phyloP scores from a whole-genome alignment of 2,329 filamentous ascomycete species.

The Cladophialophora yegresii region DNA sequence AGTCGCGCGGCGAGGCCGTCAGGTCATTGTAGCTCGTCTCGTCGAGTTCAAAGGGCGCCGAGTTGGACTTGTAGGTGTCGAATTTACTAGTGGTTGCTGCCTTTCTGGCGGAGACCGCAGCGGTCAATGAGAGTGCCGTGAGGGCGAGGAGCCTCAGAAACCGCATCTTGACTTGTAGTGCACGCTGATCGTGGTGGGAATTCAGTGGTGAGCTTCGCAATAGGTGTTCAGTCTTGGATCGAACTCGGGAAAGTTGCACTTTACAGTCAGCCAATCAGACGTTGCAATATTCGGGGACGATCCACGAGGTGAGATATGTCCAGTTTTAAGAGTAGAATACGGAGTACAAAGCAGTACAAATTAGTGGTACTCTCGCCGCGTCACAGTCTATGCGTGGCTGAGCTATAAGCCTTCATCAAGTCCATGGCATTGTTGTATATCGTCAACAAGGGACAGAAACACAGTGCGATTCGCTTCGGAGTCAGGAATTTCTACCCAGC shows the following conservation, averaged over 20 bases:
- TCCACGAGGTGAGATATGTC: too few relatives aligned
- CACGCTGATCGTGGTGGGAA: background rate
- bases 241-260: constrained; percentile 10
- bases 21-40: constrained; percentile 74
- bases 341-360: too few relatives aligned
- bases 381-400: too few relatives aligned
- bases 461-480: too few relatives aligned
- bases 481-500: background rate
- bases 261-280: background rate
- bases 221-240: constrained; percentile 11
- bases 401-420: too few relatives aligned
- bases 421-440: too few relatives aligned
- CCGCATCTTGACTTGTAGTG: constrained; percentile 61
- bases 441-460: background rate
- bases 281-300: background rate
- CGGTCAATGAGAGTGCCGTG: constrained; percentile 62
- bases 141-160: constrained; percentile 65
- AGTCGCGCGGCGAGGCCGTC: constrained; percentile 77
- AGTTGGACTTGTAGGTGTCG: constrained; percentile 68
- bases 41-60: constrained; percentile 72
- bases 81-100: constrained; percentile 68
- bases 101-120: constrained; percentile 60
- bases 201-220: background rate
- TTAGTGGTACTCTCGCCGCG: too few relatives aligned
- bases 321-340: too few relatives aligned